phyloP scores from a whole-genome alignment of 2,329 filamentous ascomycete genomes.

The Beauveria australis region DNA sequence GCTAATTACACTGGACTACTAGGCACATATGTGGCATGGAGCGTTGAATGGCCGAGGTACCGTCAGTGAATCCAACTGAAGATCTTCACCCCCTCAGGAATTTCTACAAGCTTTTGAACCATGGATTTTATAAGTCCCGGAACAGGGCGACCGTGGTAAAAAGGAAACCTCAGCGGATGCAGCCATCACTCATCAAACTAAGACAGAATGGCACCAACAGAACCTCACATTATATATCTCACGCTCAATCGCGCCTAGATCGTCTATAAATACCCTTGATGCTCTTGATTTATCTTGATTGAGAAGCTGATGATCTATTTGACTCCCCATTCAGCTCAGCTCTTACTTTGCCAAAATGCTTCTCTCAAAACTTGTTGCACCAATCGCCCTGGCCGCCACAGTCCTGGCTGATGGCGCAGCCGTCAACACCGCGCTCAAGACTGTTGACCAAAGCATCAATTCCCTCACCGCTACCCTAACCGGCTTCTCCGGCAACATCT shows the following conservation, averaged over 20 bases:
- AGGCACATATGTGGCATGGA: background rate
- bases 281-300: background rate
- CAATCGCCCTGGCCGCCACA: constrained; percentile 1
- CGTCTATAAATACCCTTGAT: background rate
- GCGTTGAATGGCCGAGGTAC: background rate
- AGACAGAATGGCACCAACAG: background rate
- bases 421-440: background rate
- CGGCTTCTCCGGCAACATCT: constrained; percentile 5
- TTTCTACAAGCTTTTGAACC: background rate
- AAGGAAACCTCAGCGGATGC: background rate
- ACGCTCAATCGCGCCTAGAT: background rate
- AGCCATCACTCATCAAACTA: background rate
- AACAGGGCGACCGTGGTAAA: background rate
- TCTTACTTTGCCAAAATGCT: background rate
- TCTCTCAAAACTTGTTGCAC: background rate
- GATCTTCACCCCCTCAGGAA: background rate
- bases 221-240: background rate
- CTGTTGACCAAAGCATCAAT: background rate
- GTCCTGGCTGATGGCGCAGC: constrained; percentile 6
- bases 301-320: background rate
- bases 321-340: background rate
- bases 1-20: background rate
- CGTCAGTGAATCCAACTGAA: background rate
- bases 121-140: background rate
- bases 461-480: background rate